Base-by-base conservation (phyloP, 1,284 basidiomycete genomes). In the Fomitopsis palustris region DNA sequence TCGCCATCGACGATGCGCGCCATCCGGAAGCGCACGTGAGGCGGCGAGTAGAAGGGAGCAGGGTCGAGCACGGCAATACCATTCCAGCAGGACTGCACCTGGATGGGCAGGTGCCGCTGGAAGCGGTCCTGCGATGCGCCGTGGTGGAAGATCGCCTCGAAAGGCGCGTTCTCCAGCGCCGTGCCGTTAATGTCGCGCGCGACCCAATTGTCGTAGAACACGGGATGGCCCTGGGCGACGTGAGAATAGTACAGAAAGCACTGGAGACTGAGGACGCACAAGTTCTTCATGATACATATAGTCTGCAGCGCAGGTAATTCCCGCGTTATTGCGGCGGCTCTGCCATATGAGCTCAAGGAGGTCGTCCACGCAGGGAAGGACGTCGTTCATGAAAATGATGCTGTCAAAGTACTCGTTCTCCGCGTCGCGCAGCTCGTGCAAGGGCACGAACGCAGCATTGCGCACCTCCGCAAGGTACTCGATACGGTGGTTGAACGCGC, bases 141-240 rank as follows among this genome's bases (percentile, higher is more conserved):
- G 70, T 97, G 88, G 70, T 93, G 93, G 82, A 98, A 96, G 62
- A 98, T 88, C 62, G 82, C 77, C 74, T 97, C 95, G 66, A 98
- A 98, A 0, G 95, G 95, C 0, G 94, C 95, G 72, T 98, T 98
- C 74, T 97, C 95, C 57, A 98, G 81, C 0, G 95, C 95, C 0
- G 95, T 97, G 37, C 95, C 95, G 75, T 98, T 98, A 77, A 97
- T 93, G 74, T 98, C 95, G 52, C 95, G 85, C 1, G 95, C 95
- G 37, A 98, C 95, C 95, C 95, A 97, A 74, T 96, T 97, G 72
- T 97, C 95, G 77, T 97, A 96, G 75, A 97, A 97, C 23, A 97
- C 95, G 1, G 95, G 95, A 0, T 92, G 81, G 19, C 84, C 83
- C 83, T 85, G 62, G 1, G 12, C 17, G 54, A 2, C 25, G 8